Base-by-base conservation (phyloP, 202 grass and related monocot species). In the Carex arenaria region DNA sequence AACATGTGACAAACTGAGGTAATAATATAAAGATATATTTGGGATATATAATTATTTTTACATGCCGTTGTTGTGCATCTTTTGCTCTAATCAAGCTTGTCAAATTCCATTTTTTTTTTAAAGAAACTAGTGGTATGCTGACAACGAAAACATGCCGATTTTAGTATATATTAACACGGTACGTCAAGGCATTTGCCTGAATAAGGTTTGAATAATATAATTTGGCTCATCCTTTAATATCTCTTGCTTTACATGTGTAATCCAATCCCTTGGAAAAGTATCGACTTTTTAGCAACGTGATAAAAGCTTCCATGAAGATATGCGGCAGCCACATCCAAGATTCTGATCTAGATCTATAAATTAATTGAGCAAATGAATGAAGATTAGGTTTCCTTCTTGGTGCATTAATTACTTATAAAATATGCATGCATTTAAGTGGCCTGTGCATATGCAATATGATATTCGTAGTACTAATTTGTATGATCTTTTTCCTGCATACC, bases 221-320 rank as follows among this genome's bases (percentile, higher is more conserved):
- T 47, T 23, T 49, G 40, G 40, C 40, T 49, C 22, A 49, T 72
- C 40, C 68, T 10, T 72, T 52, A 53, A 74, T 52, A 52, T 53
- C 22, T 43, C 70, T 53, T 74, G 45, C 70, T 74, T 74, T 74
- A 74, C 70, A 74, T 10, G 22, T 74, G 70, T 74, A 53, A 53
- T 52, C 70, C 70, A 74, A 74, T 74, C 20, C 22, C 28, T 52
- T 74, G 45, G 45, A 53, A 71, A 74, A 74, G 32, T 30, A 74
- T 28, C 10, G 68, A 45, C n/a, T 49, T 49, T 72, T 72, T 23
- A 22, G 40, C 42, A 72, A 43, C 68, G 45, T 53, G 70, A 74
- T 53, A 73, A 72, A 72, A 72, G 70, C 45, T 73, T 73, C 11
- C 9, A 28, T 53, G 70, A 74, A 53, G 70, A 74, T 74, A 53